Percentiles rank a stretch among this genome's conserved stretches.
phyloP scores from a whole-genome alignment of 352 stramenopile genomes.

The Pythium phragmiticola region DNA sequence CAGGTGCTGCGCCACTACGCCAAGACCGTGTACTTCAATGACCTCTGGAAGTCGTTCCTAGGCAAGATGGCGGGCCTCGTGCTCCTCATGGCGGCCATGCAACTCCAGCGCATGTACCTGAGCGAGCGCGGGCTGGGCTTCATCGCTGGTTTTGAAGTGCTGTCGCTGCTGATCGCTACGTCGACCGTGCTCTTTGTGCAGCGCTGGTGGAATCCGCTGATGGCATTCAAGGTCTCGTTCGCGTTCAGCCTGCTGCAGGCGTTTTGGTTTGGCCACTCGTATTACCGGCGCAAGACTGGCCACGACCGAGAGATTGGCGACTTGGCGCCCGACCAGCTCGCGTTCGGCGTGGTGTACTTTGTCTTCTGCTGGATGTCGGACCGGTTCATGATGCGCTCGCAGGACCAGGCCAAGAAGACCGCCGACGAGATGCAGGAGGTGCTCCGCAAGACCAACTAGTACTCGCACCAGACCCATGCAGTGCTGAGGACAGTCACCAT shows the following conservation, averaged over 20 bases:
- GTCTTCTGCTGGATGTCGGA: conserved; percentile 73
- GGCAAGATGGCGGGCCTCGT: conserved; percentile 75
- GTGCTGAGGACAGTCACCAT: background rate
- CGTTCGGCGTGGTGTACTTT: conserved; percentile 78
- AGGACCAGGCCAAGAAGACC: conserved; percentile 59
- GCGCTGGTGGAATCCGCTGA: conserved; percentile 53
- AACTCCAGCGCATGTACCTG: conserved; percentile 58
- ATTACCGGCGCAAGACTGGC: conserved; percentile 46
- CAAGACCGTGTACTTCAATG: conserved; percentile 87
- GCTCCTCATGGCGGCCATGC: conserved; percentile 58
- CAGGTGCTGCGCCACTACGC: conserved; percentile 75
- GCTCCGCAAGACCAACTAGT: conserved; percentile 29
- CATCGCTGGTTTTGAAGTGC: conserved; percentile 51
- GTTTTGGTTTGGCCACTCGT: conserved; percentile 59
- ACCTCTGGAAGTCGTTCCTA: conserved; percentile 81
- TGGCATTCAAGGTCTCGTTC: conserved; percentile 80
- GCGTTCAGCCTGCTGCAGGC: conserved; percentile 69
- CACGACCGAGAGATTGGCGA: conserved; percentile 52
- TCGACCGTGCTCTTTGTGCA: conserved; percentile 65
- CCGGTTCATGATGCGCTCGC: conserved; percentile 78
- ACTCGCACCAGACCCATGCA: background rate
- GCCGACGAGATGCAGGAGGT: conserved; percentile 60
- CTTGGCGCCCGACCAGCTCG: conserved; percentile 53
- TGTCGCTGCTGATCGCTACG: conserved; percentile 55
- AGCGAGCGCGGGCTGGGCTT: conserved; percentile 52